These are phyloP conservation scores for Cladosporium sp. DNA, from an alignment of 2,329 filamentous ascomycete genomes.

Conservation along the genomic window DNA sequence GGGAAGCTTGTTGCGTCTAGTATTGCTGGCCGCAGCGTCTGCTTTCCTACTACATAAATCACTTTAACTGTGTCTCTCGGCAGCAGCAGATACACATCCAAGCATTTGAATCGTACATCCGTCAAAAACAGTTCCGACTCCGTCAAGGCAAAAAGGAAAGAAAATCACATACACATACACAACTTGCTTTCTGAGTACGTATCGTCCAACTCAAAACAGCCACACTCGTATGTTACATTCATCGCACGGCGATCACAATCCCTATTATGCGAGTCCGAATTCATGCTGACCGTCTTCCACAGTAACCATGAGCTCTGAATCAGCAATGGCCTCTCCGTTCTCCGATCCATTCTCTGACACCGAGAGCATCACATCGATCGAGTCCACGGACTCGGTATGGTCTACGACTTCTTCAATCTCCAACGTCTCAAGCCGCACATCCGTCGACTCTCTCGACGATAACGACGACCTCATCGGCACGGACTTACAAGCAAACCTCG, in stretches of 20 bases:
- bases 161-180: background rate
- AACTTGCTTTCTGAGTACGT: background rate
- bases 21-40: background rate
- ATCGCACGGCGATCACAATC: background rate
- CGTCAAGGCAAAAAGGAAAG: background rate
- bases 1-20: background rate
- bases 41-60: background rate
- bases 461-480: too few relatives aligned
- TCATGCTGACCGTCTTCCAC: background rate
- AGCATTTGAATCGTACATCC: background rate
- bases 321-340: background rate
- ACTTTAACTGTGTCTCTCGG: background rate
- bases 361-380: background rate
- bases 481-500: too few relatives aligned
- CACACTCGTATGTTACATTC: background rate
- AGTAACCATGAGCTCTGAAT: background rate
- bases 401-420: background rate
- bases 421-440: background rate
- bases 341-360: background rate
- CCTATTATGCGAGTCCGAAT: background rate
- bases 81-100: background rate
- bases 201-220: background rate
- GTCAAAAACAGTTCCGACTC: background rate
- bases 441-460: background rate
- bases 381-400: background rate